Conservation (phyloP, 2,329 filamentous ascomycete genomes). For the Epichloe aotearoae region DNA sequence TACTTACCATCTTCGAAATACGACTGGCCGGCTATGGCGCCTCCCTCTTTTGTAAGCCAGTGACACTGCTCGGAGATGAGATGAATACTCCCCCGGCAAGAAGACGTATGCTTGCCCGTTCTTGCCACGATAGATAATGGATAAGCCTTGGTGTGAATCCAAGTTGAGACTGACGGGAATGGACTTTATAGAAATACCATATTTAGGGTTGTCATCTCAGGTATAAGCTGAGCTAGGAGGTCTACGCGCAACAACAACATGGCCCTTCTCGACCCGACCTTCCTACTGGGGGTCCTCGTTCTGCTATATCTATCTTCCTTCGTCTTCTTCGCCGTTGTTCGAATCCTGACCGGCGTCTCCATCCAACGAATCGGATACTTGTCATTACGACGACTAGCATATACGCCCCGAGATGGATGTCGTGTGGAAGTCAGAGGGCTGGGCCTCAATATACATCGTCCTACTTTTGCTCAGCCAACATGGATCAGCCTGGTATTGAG, state of each 20-base stretch:
- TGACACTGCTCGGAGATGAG: background rate
- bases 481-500: conserved; percentile 86
- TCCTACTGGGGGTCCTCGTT: conserved; percentile 73
- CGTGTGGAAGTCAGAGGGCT: conserved; percentile 82
- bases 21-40: conserved; percentile 2
- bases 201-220: background rate
- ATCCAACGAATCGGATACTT: conserved; percentile 92
- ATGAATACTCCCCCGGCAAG: background rate
- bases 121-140: too few relatives aligned
- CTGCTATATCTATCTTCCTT: conserved; percentile 85
- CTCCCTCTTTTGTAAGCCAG: conserved; percentile 1
- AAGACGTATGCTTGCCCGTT: conserved; percentile 1
- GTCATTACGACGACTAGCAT: conserved; percentile 80
- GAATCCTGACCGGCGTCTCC: conserved; percentile 84
- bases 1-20: background rate
- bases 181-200: background rate
- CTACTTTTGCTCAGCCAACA: conserved; percentile 92
- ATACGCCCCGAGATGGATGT: conserved; percentile 77
- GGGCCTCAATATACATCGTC: conserved; percentile 77
- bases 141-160: background rate
- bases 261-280: conserved; percentile 62
- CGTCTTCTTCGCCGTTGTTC: conserved; percentile 81
- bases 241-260: conserved; percentile 23
- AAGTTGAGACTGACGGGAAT: background rate
- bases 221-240: background rate